A percentile compares a stretch with the other conserved stretches of the same genome.
Evolutionary conservation across 345 rosid species (phyloP).

Genomic region (Laguncularia racemosa): DNA sequence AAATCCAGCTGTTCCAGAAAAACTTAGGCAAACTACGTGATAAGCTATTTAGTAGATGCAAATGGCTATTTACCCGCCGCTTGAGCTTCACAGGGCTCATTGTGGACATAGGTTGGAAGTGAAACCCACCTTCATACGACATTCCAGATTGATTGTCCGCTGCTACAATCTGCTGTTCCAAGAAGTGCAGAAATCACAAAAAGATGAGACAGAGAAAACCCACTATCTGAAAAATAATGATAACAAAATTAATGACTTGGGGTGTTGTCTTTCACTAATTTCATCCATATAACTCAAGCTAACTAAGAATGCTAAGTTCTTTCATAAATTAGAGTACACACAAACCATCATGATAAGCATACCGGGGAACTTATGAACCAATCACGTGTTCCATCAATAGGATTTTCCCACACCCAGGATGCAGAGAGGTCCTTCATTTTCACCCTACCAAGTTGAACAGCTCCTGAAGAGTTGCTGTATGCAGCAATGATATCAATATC

Average conservation of each 20-base stretch:
- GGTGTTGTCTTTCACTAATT: neutral
- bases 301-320: neutral
- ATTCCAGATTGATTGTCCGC: conserved; percentile 21
- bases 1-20: conserved; percentile 16
- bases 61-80: conserved; percentile 57
- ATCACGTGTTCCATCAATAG: conserved; percentile 26
- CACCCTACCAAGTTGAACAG: conserved; percentile 48
- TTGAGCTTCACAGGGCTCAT: conserved; percentile 72
- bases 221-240: neutral
- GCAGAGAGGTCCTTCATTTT: conserved; percentile 84
- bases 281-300: too few species aligned
- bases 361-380: conserved; percentile 45
- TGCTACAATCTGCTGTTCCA: conserved; percentile 22
- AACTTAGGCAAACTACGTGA: neutral
- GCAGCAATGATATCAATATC: conserved; percentile 85
- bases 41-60: conserved; percentile 10
- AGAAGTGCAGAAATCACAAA: conserved; percentile 7
- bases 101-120: conserved; percentile 20
- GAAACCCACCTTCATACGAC: conserved; percentile 21
- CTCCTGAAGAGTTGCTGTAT: conserved; percentile 69
- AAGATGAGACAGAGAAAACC: conserved; percentile 5
- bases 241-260: too few species aligned
- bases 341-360: conserved; percentile 7
- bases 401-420: conserved; percentile 87
- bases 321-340: neutral